phyloP scores from a whole-genome alignment of 768 basidiomycete genomes.

The Chalciporus pseudorubinellus region DNA sequence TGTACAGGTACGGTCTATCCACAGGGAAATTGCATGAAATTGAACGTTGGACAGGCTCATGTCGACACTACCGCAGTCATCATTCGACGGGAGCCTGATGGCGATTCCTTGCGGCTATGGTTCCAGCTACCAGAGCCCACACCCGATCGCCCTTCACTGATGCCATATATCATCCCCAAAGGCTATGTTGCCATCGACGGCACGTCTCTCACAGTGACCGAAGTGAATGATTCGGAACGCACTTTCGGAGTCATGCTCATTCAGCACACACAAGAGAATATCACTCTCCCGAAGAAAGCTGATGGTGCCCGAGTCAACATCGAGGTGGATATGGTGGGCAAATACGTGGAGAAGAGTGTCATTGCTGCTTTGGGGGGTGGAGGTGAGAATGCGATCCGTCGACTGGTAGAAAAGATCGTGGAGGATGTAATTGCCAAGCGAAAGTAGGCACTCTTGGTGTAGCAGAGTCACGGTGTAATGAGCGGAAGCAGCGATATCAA shows the following conservation, averaged over 20 bases:
- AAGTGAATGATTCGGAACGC: conserved; percentile 58
- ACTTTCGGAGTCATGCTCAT: conserved; percentile 94
- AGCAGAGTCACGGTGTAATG: neutral
- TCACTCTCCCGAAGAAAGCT: conserved; percentile 72
- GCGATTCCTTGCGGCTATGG: conserved; percentile 81
- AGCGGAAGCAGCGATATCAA: neutral
- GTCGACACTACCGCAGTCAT: conserved; percentile 88
- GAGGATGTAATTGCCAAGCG: conserved; percentile 47
- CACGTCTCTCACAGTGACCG: conserved; percentile 86
- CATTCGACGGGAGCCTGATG: conserved; percentile 63
- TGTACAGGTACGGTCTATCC: conserved; percentile 70
- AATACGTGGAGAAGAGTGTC: conserved; percentile 87
- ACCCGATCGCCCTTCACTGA: conserved; percentile 54
- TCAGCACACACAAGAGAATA: conserved; percentile 86
- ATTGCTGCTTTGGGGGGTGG: conserved; percentile 58
- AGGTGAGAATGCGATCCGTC: conserved; percentile 45
- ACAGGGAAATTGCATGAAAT: neutral
- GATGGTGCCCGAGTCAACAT: conserved; percentile 87
- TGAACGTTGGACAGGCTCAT: conserved; percentile 63
- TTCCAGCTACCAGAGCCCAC: conserved; percentile 74
- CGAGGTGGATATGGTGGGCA: conserved; percentile 94
- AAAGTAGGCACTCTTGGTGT: conserved; percentile 21
- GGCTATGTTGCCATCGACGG: conserved; percentile 96
- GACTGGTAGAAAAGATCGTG: conserved; percentile 57
- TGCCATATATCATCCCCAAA: conserved; percentile 87